Base-by-base conservation (phyloP, 129 eudicot genomes). In the Logfia minima region DNA sequence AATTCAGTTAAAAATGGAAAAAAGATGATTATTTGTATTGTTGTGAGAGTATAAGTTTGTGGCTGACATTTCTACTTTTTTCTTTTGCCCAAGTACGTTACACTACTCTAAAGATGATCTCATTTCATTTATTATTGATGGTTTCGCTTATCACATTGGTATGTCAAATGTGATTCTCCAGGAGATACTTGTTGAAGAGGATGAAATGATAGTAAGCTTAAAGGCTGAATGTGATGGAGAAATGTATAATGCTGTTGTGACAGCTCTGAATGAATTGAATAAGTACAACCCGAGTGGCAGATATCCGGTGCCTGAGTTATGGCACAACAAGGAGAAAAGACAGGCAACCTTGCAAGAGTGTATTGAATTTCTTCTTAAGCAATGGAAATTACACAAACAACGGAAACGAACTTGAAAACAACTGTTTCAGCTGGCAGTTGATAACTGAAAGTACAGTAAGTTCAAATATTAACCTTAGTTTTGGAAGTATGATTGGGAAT, bases 231-330 rank as follows among this genome's bases (percentile, higher is more conserved):
- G 37, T 17, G 83, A 78, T 14, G 76, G 74, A 22, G 83, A 37
- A 31, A 67, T 80, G 6, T 80, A 32, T 53, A 31, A 81, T 52
- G 77, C 84, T 22, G 90, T 86, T 9, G 80, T 82, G 23, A 77
- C 77, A 5, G 86, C 87, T 64, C 66, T 83, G 48, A 76, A 29
- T 1, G 90, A 86, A 79, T 4, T 86, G 51, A 80, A 86, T 39
- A 74, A 73, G 34, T 86, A 83, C 71, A 86, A 86, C 53, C 87
- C 87, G 24, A 83, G 87, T 66, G 90, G 87, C 62, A 77, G 90
- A 39, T 86, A 86, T 78, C 85, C 84, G 0, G 23, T 86, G 45
- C 23, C 79, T 0, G 85, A 83, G 77, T 84, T 86, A 13, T 86
- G 89, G 90, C 80, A 86, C 79, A 37, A 23, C 21, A 78, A 78